These are phyloP conservation scores for Boletus rex-veris DNA, from an alignment of 768 basidiomycete species.

Conservation along the genomic window DNA sequence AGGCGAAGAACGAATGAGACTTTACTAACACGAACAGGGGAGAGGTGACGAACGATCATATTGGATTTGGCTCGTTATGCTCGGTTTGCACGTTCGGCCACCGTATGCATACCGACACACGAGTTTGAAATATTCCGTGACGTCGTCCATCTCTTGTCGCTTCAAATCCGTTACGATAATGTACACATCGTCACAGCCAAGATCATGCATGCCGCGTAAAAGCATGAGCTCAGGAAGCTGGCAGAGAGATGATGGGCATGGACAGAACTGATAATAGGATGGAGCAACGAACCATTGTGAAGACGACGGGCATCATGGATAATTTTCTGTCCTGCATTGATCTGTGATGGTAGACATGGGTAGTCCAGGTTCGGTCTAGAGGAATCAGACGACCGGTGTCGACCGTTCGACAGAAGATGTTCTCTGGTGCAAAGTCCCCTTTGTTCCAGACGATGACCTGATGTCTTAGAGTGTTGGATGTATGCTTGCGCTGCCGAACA, in stretches of 20 bases:
- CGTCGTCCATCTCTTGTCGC: slow-evolving; percentile 77
- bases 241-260: slow-evolving; percentile 3
- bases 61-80: slow-evolving; percentile 63
- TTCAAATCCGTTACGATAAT: slow-evolving; percentile 80
- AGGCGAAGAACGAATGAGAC: slow-evolving; percentile 3
- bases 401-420: slow-evolving; percentile 75
- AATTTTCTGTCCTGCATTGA: slow-evolving; percentile 70
- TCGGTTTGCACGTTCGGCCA: slow-evolving; percentile 57
- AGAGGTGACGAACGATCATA: slow-evolving; percentile 55
- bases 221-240: slow-evolving; percentile 80
- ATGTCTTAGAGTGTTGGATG: slow-evolving; percentile 48
- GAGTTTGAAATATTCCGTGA: slow-evolving; percentile 74
- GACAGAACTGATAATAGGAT: background rate
- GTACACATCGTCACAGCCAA: slow-evolving; percentile 73
- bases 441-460: slow-evolving; percentile 52
- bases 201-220: slow-evolving; percentile 76
- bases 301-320: slow-evolving; percentile 77
- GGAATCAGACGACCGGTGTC: slow-evolving; percentile 77
- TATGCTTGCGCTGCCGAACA: slow-evolving; percentile 63
- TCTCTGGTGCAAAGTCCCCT: slow-evolving; percentile 75
- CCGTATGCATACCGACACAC: slow-evolving; percentile 65
- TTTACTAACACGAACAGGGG: background rate
- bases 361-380: slow-evolving; percentile 78
- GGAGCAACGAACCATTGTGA: slow-evolving; percentile 60
- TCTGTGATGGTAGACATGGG: slow-evolving; percentile 74